Evolutionary conservation across 768 basidiomycete species (phyloP).

Genomic region (Candolleomyces efflorescens): DNA sequence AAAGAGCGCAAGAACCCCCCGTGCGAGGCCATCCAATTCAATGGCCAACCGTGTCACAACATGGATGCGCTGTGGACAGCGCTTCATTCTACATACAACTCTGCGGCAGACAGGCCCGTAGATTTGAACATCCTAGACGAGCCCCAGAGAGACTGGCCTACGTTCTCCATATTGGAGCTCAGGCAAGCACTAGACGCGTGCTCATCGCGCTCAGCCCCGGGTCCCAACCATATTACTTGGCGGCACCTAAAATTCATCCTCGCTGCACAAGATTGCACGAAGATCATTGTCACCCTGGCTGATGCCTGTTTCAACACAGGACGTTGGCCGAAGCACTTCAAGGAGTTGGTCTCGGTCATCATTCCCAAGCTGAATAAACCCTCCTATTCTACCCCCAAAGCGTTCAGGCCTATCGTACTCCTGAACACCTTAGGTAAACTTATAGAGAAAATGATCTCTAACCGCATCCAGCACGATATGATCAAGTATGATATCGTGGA

Average conservation of each 20-base stretch:
- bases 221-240: slow-evolving; percentile 5
- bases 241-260: no score
- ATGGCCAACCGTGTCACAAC: no score
- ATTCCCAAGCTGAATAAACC: slow-evolving; percentile 10
- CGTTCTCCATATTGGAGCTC: not conserved
- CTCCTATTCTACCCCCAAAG: slow-evolving; percentile 2
- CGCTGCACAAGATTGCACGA: no score
- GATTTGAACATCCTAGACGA: not conserved
- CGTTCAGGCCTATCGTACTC: slow-evolving; percentile 3
- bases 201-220: slow-evolving; percentile 4
- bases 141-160: not conserved
- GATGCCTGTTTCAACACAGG: not conserved
- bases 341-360: no score
- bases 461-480: not conserved
- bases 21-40: no score
- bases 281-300: no score
- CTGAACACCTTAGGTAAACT: slow-evolving; percentile 6
- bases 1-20: no score
- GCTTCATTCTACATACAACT: not conserved
- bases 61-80: no score
- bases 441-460: slow-evolving; percentile 5
- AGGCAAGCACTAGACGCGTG: not conserved
- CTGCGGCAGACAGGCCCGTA: not conserved
- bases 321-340: not conserved
- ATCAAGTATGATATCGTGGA: not conserved